Percentiles rank a stretch among this genome's conserved stretches.
These are phyloP conservation scores for Boechera stricta DNA, from an alignment of 345 rosid species.

Conservation along the genomic window DNA sequence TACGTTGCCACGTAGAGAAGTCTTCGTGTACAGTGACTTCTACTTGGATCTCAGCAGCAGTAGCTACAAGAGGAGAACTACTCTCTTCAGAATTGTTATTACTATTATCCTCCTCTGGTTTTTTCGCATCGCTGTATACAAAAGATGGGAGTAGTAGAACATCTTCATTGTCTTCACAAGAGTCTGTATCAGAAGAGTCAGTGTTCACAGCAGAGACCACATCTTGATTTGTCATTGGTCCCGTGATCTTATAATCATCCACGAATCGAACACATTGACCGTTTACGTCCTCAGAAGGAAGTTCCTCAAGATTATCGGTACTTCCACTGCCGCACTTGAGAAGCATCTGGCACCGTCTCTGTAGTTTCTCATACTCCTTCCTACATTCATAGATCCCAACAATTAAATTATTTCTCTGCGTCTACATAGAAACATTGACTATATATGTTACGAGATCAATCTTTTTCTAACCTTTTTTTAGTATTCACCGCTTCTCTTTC, in stretches of 20 bases:
- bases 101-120: slow-evolving; percentile 49
- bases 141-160: slow-evolving; percentile 59
- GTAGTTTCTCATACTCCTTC: slow-evolving; percentile 87
- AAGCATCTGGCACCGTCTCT: slow-evolving; percentile 67
- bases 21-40: slow-evolving; percentile 55
- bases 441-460: not conserved
- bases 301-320: slow-evolving; percentile 63
- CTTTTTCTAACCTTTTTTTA: slow-evolving; percentile 64
- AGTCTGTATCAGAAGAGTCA: slow-evolving; percentile 89
- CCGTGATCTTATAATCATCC: slow-evolving; percentile 52
- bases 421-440: not conserved
- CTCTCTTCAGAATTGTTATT: slow-evolving; percentile 39
- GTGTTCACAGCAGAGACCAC: slow-evolving; percentile 61
- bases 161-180: slow-evolving; percentile 75
- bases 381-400: slow-evolving; percentile 53
- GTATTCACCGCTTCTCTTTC: slow-evolving; percentile 67
- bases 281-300: slow-evolving; percentile 68
- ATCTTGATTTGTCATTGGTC: slow-evolving; percentile 55
- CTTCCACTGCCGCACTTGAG: slow-evolving; percentile 51
- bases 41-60: slow-evolving; percentile 46
- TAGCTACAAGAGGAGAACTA: slow-evolving; percentile 38
- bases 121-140: slow-evolving; percentile 53
- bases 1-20: slow-evolving; percentile 89
- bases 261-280: slow-evolving; percentile 53
- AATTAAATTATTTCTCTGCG: not conserved